phyloP scores from a whole-genome alignment of 2,329 filamentous ascomycete species.

The Microsporum ferrugineum region DNA sequence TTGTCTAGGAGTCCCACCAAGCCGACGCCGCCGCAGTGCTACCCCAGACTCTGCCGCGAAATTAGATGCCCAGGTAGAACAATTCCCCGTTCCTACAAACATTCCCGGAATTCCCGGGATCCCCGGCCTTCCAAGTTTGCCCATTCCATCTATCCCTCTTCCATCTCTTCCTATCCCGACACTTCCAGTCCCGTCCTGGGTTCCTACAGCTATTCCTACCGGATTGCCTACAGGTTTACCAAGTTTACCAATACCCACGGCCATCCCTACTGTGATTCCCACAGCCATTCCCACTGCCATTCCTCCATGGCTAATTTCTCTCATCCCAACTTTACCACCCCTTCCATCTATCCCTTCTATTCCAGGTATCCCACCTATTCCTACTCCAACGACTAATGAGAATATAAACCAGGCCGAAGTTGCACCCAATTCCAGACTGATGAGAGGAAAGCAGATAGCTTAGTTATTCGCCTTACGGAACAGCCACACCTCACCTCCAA shows the following conservation, averaged over 20 bases:
- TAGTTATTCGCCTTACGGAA: background rate
- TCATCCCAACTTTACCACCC: background rate
- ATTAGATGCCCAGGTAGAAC: constrained; percentile 23
- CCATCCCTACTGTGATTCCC: constrained; percentile 4
- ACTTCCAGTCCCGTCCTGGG: background rate
- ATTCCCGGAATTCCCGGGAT: background rate
- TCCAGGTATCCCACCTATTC: background rate
- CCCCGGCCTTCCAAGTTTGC: background rate
- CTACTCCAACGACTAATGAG: background rate
- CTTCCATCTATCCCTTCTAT: constrained; percentile 6
- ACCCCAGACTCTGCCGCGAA: background rate
- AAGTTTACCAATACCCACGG: background rate
- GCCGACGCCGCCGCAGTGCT: background rate
- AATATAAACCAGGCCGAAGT: background rate
- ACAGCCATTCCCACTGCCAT: constrained; percentile 10
- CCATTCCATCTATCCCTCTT: background rate
- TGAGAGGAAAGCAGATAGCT: background rate
- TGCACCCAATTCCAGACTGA: background rate
- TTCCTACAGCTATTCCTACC: background rate
- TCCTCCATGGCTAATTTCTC: background rate
- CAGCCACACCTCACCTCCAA: background rate
- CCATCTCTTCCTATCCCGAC: background rate
- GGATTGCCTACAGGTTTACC: background rate
- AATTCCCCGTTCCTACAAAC: constrained; percentile 20
- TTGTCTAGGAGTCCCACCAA: background rate